phyloP scores from a whole-genome alignment of 257 asterid species.

The Phtheirospermum japonicum region DNA sequence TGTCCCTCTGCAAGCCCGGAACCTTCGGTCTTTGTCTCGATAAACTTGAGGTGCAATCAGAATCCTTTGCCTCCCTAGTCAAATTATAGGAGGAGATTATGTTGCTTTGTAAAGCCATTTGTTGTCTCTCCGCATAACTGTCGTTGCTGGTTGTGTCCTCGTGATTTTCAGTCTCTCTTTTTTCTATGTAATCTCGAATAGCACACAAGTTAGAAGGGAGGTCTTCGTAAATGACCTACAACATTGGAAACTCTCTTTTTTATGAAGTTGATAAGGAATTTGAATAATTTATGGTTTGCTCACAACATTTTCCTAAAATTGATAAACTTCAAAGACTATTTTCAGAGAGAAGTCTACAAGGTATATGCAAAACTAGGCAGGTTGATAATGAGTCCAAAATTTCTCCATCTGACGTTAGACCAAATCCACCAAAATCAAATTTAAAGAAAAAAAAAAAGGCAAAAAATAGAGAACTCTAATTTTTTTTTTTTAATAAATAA shows the following conservation, averaged over 20 bases:
- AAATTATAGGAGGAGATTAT: constrained; percentile 27
- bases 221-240: constrained; percentile 90
- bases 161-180: constrained; percentile 37
- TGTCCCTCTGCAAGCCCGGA: constrained; percentile 83
- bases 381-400: no score
- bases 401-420: no score
- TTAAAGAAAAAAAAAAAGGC: no score
- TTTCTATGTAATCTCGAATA: constrained; percentile 76
- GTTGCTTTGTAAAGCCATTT: constrained; percentile 25
- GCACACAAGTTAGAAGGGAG: constrained; percentile 98
- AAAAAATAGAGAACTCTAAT: no score
- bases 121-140: constrained; percentile 31
- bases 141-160: constrained; percentile 25
- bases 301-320: neutral
- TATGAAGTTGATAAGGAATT: neutral
- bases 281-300: neutral
- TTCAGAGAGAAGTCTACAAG: no score
- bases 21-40: constrained; percentile 65
- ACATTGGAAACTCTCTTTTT: constrained; percentile 7
- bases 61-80: constrained; percentile 30
- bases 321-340: neutral
- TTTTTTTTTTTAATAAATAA: no score
- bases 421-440: no score
- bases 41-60: constrained; percentile 39
- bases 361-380: no score